Evolutionary conservation across 371 early-diverging fungal species (phyloP).

Genomic region (Haplosporangium sp.): DNA sequence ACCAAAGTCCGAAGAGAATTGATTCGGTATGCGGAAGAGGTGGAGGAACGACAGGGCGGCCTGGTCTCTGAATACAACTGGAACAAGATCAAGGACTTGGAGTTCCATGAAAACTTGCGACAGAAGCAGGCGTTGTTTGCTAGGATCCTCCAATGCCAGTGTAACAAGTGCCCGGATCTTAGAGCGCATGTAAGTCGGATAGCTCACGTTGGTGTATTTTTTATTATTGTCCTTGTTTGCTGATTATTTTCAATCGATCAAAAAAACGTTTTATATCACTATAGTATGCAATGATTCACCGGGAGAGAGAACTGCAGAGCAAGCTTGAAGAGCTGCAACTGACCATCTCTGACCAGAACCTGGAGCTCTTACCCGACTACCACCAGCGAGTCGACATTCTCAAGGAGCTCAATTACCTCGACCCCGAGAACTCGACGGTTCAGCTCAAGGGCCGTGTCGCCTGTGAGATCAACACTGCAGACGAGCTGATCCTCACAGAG

Average conservation of each 20-base stretch:
- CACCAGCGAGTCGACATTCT: slow-evolving; percentile 89
- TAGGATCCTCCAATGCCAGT: slow-evolving; percentile 70
- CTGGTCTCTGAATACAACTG: slow-evolving; percentile 72
- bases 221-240: background rate
- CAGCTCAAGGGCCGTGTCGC: slow-evolving; percentile 99
- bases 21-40: slow-evolving; percentile 63
- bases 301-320: slow-evolving; percentile 70
- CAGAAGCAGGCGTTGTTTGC: slow-evolving; percentile 61
- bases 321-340: slow-evolving; percentile 80
- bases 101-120: slow-evolving; percentile 80
- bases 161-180: slow-evolving; percentile 86
- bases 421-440: slow-evolving; percentile 82
- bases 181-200: slow-evolving; percentile 72
- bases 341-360: slow-evolving; percentile 89
- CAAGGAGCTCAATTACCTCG: slow-evolving; percentile 81
- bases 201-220: background rate
- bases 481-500: slow-evolving; percentile 97
- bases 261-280: slow-evolving; percentile 1
- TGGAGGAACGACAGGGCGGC: slow-evolving; percentile 35
- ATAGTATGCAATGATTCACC: slow-evolving; percentile 78
- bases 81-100: slow-evolving; percentile 84
- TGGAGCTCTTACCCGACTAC: slow-evolving; percentile 94
- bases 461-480: slow-evolving; percentile 97
- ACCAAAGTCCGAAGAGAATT: slow-evolving; percentile 68
- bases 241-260: background rate